Evolutionary conservation across 1,284 basidiomycete species (phyloP), one percentile per base, ranked within the genome.

Genomic region (Malassezia obtusa): DNA sequence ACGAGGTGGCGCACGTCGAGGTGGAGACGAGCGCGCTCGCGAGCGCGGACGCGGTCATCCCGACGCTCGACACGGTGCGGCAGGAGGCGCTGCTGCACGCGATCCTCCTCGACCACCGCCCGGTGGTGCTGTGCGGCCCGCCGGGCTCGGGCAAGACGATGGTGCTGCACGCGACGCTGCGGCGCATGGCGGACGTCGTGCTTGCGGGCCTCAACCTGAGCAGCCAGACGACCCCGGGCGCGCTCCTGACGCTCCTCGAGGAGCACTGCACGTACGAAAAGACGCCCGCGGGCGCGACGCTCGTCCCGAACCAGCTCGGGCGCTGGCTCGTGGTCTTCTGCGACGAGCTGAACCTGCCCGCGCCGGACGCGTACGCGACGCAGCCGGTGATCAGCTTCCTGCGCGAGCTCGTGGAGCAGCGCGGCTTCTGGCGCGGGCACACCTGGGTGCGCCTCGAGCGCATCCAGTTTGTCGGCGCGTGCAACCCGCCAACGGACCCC

Each of bases 131-230:
- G 21, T 99, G 94, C 74, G 94, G 94, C 43, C 94, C 94, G 67
- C 94, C 94, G 7, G 94, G 94, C 69, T 96, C 92, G 22, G 94
- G 94, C 35, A 99, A 99, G 79, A 99, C 94, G 4, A 99, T 99
- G 94, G 98, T 95, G 0, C 79, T 99, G n/a, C 96, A 98, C 78
- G 94, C 89, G 62, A 94, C 95, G 4, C 81, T 99, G 30, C 84
- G 94, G 52, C 98, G 98, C 76, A 80, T 98, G 39, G 90, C 91
- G 3, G 90, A 98, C 75, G 90, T 99, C 84, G 94, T 98, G 72
- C 89, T 98, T 43, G 91, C 95, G 54, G 94, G 94, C 44, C 83
- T 99, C 64, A 99, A 99, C 77, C 98, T 99, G 76, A 99, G 95
- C 37, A 94, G 89, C 73, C 94, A 94, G 12, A 98, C 95, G 0